Base-by-base conservation (phyloP, 2,329 filamentous ascomycete genomes). In the Talaromyces marneffei region DNA sequence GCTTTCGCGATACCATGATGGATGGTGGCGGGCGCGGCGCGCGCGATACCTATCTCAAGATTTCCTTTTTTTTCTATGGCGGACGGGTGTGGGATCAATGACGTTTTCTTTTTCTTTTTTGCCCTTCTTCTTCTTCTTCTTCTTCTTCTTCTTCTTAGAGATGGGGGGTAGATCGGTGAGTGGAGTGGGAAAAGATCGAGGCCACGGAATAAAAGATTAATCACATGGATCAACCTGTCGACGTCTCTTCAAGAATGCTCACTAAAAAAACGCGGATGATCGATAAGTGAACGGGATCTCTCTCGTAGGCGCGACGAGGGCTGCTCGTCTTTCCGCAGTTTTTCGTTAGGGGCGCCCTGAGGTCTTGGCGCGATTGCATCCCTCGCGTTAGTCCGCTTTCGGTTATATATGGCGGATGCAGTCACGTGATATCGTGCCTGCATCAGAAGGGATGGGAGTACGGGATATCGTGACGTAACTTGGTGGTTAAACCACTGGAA, bases 1-100 rank as follows among this genome's bases (percentile, higher is more conserved):
- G 80, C 75, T 84, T 84, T 75, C 81, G 79, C 74, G 81, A 78
- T 69, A 77, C 78, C 81, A 82, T 83, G 66, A 69, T 72, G 70
- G 69, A 48, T 48, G 33, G 46, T 52, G 25, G 46, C 33, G 57
- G 46, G 27, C 37, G 46, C 57, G 44, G 33, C 35, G 29, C 35
- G 29, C 23, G 35, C 31, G 25, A 55, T 18, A 55, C 20, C 57
- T 50, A 44, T 39, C 57, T 50, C 57, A 23, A 39, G 52, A 25
- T 55, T 40, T 39, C 20, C 40, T 40, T 55, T 27, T 55, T n/a
- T n/a, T n/a, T n/a, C n/a, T n/a, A n/a, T n/a, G n/a, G 10, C 29
- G 48, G n/a, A 33, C 18, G 48, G 9, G n/a, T 16, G 12, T 52
- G n/a, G 29, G 46, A 33, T 23, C 29, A 52, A 52, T 52, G 48